A percentile compares a stretch with the other conserved stretches of the same genome.
Conservation (phyloP, 2,329 filamentous ascomycete species). For the Aspergillus oerlinghausenensis region DNA sequence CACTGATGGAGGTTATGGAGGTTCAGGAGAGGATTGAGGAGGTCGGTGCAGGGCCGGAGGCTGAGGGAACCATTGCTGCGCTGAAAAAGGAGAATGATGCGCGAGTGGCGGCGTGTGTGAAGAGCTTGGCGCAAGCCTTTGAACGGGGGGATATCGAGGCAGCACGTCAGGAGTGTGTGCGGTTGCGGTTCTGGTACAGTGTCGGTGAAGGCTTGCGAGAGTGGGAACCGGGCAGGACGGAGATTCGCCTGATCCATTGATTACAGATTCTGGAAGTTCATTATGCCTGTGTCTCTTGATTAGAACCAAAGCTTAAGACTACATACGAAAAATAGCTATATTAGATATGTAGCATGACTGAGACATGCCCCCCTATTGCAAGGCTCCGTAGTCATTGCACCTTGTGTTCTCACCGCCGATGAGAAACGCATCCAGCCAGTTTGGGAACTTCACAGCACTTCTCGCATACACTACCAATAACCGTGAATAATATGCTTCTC, state of each 20-base stretch:
- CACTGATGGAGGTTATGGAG: constrained; percentile 85
- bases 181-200: constrained; percentile 85
- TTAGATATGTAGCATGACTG: not conserved
- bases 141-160: constrained; percentile 58
- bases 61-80: constrained; percentile 59
- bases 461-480: not conserved
- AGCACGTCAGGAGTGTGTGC: constrained; percentile 69
- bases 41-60: constrained; percentile 46
- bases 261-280: no score
- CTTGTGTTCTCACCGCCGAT: not conserved
- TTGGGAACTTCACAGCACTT: not conserved
- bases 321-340: not conserved
- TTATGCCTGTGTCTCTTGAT: not conserved
- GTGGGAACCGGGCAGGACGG: constrained; percentile 73
- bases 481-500: not conserved
- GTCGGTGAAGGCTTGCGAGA: constrained; percentile 72
- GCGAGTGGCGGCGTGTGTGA: constrained; percentile 62
- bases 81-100: constrained; percentile 63
- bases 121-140: constrained; percentile 61
- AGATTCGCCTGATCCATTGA: constrained; percentile 54
- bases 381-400: not conserved
- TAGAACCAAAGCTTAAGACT: not conserved
- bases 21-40: constrained; percentile 70
- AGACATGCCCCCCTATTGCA: not conserved
- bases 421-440: constrained; percentile 9